Base-by-base conservation (phyloP, 1,284 basidiomycete genomes). In the Moesziomyces globuligerus region DNA sequence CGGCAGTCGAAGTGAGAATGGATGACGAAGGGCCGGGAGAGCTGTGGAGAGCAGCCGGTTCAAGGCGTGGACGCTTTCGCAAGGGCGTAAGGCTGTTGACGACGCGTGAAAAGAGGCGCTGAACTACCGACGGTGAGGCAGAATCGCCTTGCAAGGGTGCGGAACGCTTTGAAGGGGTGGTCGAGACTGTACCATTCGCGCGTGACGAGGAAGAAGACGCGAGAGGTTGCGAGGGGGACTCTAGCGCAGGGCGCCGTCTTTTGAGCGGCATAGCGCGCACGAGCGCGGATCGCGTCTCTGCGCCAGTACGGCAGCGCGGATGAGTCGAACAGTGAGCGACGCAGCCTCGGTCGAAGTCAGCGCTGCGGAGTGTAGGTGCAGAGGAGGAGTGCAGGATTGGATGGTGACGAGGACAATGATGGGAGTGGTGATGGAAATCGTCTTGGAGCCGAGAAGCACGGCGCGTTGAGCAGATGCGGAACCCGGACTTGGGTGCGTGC, bases 391-490 rank as follows among this genome's bases (percentile, higher is more conserved):
- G 32, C 15, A 5, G 36, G n/a, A 45, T 18, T 25, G 21, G 25
- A n/a, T 23, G 47, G 40, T 39, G 47, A 43, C 17, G 18, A 34
- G 32, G 32, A 17, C 32, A 17, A 34, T 3, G 32, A 7, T 17
- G 32, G 6, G 17, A 17, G 32, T n/a, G 17, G 29, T 39, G 46
- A 24, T n/a, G 18, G 21, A 11, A 24, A 37, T 34, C 32, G 32
- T n/a, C 15, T 34, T 13, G 32, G 17, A 34, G 32, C 32, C 18
- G 8, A 40, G 40, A 21, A 40, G 29, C 36, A 15, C 24, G 52
- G 45, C 50, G 58, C 58, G 50, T 48, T 20, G 23, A 21, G 29
- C 36, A 37, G 44, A 49, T 60, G 50, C 58, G 51, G 58, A 54
- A 60, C 6, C 48, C 58, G 58, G 58, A 40, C 11, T 40, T 21